Conservation (phyloP, 176 grass and related monocot species). For the Cymbopogon citratus region DNA sequence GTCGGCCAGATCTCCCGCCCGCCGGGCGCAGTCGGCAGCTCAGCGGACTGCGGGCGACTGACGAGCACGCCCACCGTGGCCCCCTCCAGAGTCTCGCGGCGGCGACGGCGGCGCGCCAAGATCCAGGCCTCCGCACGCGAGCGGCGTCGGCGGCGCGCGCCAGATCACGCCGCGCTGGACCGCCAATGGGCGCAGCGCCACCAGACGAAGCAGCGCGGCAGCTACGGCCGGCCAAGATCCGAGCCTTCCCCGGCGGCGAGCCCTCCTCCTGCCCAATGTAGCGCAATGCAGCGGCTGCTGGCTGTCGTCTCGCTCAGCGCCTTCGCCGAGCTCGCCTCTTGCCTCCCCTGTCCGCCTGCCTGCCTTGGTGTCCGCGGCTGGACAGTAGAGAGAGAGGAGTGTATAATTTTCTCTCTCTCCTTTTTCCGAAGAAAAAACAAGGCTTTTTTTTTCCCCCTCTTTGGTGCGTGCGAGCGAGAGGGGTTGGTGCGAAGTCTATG, state of each 20-base stretch:
- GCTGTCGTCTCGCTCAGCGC: background rate
- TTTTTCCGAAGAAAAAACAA: background rate
- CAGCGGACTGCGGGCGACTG: background rate
- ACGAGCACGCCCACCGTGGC: conserved; percentile 12
- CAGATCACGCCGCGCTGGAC: conserved; percentile 38
- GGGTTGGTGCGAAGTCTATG: conserved; percentile 55
- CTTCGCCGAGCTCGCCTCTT: conserved; percentile 17
- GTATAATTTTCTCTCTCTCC: conserved; percentile 26
- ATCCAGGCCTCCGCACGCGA: conserved; percentile 33
- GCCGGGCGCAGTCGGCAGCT: conserved; percentile 13
- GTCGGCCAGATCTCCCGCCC: conserved; percentile 46
- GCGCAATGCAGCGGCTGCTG: conserved; percentile 32
- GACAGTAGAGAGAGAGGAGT: conserved; percentile 34
- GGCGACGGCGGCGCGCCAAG: conserved; percentile 25
- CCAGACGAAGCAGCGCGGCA: background rate
- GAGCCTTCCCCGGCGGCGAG: background rate
- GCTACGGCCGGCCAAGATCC: conserved; percentile 35
- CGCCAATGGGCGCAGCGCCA: conserved; percentile 5
- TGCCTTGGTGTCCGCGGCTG: conserved; percentile 40
- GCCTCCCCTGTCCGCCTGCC: conserved; percentile 9
- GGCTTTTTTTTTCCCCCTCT: background rate
- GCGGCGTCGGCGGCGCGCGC: conserved; percentile 25
- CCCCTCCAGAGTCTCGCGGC: background rate
- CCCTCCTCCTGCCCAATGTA: conserved; percentile 25
- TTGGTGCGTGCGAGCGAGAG: conserved; percentile 8